Evolutionary conservation across 371 early-diverging fungal species (phyloP).

Genomic region (Rhizopus arrhizus): DNA sequence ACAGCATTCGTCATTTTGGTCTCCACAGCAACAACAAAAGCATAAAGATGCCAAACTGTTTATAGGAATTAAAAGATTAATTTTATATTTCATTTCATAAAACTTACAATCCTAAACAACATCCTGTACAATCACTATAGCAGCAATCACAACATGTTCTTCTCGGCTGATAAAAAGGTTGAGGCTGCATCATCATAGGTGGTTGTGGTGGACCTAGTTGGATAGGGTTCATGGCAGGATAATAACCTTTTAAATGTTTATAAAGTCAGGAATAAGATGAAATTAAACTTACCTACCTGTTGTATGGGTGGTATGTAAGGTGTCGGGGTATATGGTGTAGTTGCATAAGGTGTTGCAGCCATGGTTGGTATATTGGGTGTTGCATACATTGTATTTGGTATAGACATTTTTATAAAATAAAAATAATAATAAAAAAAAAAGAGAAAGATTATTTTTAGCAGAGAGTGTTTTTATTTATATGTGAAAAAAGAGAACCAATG

Average conservation of each 20-base stretch:
- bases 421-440: slow-evolving; percentile 4
- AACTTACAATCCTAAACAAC: slow-evolving; percentile 23
- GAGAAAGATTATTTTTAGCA: slow-evolving; percentile 7
- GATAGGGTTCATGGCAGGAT: slow-evolving; percentile 25
- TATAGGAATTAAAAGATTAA: background rate
- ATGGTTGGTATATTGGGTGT: slow-evolving; percentile 20
- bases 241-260: slow-evolving; percentile 7
- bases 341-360: slow-evolving; percentile 17
- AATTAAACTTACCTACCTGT: slow-evolving; percentile 9
- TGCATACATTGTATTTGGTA: slow-evolving; percentile 9
- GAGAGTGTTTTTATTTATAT: background rate
- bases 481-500: slow-evolving; percentile 3
- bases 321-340: slow-evolving; percentile 19
- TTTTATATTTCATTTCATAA: background rate
- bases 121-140: slow-evolving; percentile 13
- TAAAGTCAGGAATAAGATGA: background rate
- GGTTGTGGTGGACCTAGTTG: slow-evolving; percentile 16
- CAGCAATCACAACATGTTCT: slow-evolving; percentile 18
- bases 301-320: slow-evolving; percentile 13
- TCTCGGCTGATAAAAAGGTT: slow-evolving; percentile 4
- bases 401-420: slow-evolving; percentile 13
- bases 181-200: slow-evolving; percentile 15
- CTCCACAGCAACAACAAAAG: slow-evolving; percentile 22
- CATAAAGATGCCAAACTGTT: slow-evolving; percentile 14
- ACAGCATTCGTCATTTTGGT: slow-evolving; percentile 21